Evolutionary conservation across 2,329 filamentous ascomycete genomes (phyloP).

Genomic region (Aspergillus sp.): DNA sequence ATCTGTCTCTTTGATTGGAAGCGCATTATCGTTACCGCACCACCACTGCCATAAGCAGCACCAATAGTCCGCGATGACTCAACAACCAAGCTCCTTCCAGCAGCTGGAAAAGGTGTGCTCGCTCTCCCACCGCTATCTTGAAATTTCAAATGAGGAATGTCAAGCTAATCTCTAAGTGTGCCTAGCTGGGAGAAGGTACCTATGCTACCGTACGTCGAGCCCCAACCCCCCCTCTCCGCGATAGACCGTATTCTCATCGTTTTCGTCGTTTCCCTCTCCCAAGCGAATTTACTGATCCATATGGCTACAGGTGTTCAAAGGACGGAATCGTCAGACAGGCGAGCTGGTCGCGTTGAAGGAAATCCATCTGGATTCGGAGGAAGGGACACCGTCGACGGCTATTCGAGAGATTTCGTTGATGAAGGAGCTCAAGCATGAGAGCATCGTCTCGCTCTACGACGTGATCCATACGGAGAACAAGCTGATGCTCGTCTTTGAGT

Average conservation of each 20-base stretch:
- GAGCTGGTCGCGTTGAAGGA: constrained; percentile 96
- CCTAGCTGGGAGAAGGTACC: constrained; percentile 81
- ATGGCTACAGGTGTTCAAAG: constrained; percentile 77
- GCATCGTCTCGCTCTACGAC: constrained; percentile 94
- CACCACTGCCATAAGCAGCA: not conserved
- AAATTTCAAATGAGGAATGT: not conserved
- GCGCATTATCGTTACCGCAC: not conserved
- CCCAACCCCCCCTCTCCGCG: not conserved
- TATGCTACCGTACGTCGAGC: constrained; percentile 75
- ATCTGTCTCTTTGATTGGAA: no score
- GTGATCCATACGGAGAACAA: constrained; percentile 99
- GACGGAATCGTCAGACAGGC: constrained; percentile 91
- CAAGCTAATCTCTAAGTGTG: constrained; percentile 20
- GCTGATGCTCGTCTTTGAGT: constrained; percentile 98
- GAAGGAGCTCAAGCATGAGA: constrained; percentile 99
- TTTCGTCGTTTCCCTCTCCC: no score
- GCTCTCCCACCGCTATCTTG: not conserved
- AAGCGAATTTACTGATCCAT: constrained; percentile 12
- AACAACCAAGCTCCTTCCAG: constrained; percentile 94
- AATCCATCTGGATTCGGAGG: constrained; percentile 96
- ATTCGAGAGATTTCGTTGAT: constrained; percentile 98
- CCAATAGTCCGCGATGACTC: constrained; percentile 48
- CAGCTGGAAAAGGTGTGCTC: constrained; percentile 72
- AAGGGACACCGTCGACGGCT: constrained; percentile 92
- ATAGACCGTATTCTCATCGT: not conserved